A percentile compares a stretch with the other conserved stretches of the same genome.
phyloP scores from a whole-genome alignment of 2,329 filamentous ascomycete genomes.

The Calonectria pteridis region DNA sequence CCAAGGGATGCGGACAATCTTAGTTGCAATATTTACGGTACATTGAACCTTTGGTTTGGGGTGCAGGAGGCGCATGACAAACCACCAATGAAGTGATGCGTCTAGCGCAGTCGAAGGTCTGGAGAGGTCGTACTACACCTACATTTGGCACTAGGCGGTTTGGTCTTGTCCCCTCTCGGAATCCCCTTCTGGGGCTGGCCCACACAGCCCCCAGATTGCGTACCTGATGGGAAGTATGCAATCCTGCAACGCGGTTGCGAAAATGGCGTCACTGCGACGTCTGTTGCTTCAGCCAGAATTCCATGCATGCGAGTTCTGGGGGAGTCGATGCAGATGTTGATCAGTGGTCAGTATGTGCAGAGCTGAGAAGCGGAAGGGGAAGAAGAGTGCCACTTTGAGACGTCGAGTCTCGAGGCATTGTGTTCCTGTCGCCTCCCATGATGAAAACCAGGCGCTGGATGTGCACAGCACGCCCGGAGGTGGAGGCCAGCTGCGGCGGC shows the following conservation, averaged over 20 bases:
- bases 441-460: neutral
- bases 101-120: constrained; percentile 27
- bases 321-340: constrained; percentile 5
- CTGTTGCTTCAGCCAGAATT: constrained; percentile 34
- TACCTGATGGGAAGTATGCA: constrained; percentile 33
- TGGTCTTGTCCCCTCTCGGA: constrained; percentile 35
- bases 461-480: constrained; percentile 5
- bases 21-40: constrained; percentile 29
- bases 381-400: neutral
- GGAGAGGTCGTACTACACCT: constrained; percentile 36
- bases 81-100: constrained; percentile 37
- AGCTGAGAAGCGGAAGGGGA: neutral
- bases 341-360: neutral
- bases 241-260: constrained; percentile 35
- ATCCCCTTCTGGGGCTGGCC: constrained; percentile 32
- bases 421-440: neutral
- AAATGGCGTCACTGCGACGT: constrained; percentile 42
- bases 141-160: constrained; percentile 33
- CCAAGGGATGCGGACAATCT: constrained; percentile 27
- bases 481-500: neutral
- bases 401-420: neutral
- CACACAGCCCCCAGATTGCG: constrained; percentile 26
- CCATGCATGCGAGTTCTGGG: constrained; percentile 4
- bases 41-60: constrained; percentile 38
- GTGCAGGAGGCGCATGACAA: constrained; percentile 26